phyloP scores from a whole-genome alignment of 768 basidiomycete genomes.

The Auriscalpium vulgare region DNA sequence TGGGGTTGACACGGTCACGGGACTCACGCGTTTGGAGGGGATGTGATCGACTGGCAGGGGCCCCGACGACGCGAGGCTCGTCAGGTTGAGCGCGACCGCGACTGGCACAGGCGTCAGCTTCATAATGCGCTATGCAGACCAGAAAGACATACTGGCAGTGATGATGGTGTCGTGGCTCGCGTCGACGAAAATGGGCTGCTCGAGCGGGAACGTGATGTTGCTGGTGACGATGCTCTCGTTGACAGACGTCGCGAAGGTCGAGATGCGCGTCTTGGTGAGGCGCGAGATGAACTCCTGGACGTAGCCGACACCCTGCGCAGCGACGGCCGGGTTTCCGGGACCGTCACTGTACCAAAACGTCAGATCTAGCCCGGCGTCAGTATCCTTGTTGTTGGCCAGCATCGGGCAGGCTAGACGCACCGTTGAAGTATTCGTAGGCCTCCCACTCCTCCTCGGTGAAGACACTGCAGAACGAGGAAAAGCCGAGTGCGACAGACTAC shows the following conservation, averaged over 20 bases:
- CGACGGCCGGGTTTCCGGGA: constrained; percentile 35
- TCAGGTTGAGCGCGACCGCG: constrained; percentile 39
- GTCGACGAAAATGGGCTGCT: constrained; percentile 37
- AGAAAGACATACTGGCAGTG: constrained; percentile 23
- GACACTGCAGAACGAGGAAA: constrained; percentile 39
- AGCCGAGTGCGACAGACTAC: constrained; percentile 43
- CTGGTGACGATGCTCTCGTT: constrained; percentile 39
- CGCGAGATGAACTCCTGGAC: constrained; percentile 38
- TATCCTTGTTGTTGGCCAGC: too few relatives aligned
- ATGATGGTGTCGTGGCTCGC: constrained; percentile 39
- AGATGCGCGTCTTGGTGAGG: constrained; percentile 29
- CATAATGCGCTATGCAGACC: not conserved
- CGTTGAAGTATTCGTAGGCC: constrained; percentile 36
- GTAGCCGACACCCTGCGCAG: constrained; percentile 32
- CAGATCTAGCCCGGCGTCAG: constrained; percentile 9
- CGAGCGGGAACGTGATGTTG: constrained; percentile 27
- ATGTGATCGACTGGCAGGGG: constrained; percentile 34
- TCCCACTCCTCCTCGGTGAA: constrained; percentile 48
- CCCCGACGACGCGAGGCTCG: constrained; percentile 31
- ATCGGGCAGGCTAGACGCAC: constrained; percentile 16
- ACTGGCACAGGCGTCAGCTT: constrained; percentile 17
- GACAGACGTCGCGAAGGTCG: constrained; percentile 34
- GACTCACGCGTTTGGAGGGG: constrained; percentile 21
- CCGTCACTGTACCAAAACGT: constrained; percentile 30
- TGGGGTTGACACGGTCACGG: not conserved